A percentile compares a stretch with the other conserved stretches of the same genome.
These are phyloP conservation scores for Pythium volutum DNA, from an alignment of 352 stramenopile genomes.

Conservation along the genomic window DNA sequence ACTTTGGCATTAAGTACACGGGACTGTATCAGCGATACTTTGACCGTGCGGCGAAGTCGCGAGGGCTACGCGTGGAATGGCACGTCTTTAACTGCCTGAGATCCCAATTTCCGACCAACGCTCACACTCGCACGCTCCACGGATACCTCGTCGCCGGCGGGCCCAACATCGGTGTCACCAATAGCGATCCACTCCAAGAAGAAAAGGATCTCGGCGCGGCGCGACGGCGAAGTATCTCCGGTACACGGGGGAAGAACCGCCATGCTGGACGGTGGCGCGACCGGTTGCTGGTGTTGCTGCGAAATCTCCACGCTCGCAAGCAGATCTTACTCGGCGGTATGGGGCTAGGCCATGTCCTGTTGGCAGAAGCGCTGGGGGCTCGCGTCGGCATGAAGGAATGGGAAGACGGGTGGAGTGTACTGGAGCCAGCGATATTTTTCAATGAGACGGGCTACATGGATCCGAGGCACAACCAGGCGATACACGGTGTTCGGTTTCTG, in stretches of 20 bases:
- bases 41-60: constrained; percentile 26
- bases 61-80: constrained; percentile 30
- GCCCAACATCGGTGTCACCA: constrained; percentile 16
- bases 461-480: neutral
- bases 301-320: constrained; percentile 27
- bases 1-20: constrained; percentile 40
- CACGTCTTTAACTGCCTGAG: constrained; percentile 39
- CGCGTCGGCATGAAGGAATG: constrained; percentile 24
- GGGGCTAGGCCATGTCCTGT: constrained; percentile 34
- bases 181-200: neutral
- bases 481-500: constrained; percentile 21
- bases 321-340: constrained; percentile 24
- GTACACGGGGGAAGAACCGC: constrained; percentile 17
- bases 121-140: constrained; percentile 27
- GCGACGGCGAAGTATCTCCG: neutral
- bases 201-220: neutral
- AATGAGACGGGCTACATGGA: neutral
- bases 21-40: constrained; percentile 39
- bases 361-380: constrained; percentile 24
- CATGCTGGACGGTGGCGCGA: constrained; percentile 20
- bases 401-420: constrained; percentile 25
- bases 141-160: constrained; percentile 37
- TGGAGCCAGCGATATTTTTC: constrained; percentile 20
- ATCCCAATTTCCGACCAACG: constrained; percentile 32
- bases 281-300: constrained; percentile 25